phyloP scores from a whole-genome alignment of 106 monocot species.

The Triglochin maritima region DNA sequence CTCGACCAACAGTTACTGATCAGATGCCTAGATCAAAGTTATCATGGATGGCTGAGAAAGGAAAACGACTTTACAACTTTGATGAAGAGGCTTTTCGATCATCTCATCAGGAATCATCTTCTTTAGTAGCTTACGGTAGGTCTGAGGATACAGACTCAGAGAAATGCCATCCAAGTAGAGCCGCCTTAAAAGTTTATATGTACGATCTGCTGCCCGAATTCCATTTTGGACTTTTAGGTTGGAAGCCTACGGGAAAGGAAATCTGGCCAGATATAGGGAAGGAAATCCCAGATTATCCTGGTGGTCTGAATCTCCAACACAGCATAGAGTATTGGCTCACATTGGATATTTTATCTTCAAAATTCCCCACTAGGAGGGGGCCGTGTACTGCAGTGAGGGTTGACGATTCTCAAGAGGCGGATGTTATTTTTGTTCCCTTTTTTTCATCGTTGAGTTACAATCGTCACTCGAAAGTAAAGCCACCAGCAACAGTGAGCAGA shows the following conservation, averaged over 20 bases:
- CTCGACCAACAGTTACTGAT: neutral
- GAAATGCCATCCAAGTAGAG: slow-evolving; percentile 33
- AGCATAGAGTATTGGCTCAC: slow-evolving; percentile 85
- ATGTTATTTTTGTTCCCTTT: slow-evolving; percentile 68
- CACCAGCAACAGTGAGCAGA: slow-evolving; percentile 26
- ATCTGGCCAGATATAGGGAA: slow-evolving; percentile 49
- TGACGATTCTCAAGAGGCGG: slow-evolving; percentile 40
- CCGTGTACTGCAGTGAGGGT: slow-evolving; percentile 51
- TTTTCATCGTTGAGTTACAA: slow-evolving; percentile 83
- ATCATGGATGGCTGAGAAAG: neutral
- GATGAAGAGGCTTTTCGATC: too few relatives aligned
- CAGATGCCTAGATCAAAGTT: neutral
- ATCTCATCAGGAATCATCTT: too few relatives aligned
- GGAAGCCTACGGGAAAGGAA: slow-evolving; percentile 19
- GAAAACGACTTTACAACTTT: neutral
- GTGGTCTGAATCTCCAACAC: slow-evolving; percentile 74
- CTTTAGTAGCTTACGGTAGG: too few relatives aligned
- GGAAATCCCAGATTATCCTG: slow-evolving; percentile 43
- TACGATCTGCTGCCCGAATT: slow-evolving; percentile 68
- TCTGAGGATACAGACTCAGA: neutral
- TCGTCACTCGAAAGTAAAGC: slow-evolving; percentile 33
- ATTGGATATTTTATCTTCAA: slow-evolving; percentile 54
- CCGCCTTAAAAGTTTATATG: slow-evolving; percentile 57
- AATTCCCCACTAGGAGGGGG: slow-evolving; percentile 9
- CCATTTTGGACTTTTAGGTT: slow-evolving; percentile 60